Evolutionary conservation across 305 asterid genomes (phyloP).

Genomic region (Fraxinus latifolia): DNA sequence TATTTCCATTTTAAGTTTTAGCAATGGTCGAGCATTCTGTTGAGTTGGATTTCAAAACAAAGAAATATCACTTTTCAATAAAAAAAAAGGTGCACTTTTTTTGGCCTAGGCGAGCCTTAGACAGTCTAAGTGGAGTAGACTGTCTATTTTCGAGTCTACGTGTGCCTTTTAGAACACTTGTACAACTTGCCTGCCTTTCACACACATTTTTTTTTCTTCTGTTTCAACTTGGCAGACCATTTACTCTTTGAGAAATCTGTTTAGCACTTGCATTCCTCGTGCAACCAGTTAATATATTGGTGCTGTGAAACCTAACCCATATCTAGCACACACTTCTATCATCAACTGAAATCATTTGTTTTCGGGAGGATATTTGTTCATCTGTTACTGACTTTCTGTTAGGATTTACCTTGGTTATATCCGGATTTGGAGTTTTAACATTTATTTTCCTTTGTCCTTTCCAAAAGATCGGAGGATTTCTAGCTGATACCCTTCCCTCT

Average conservation of each 20-base stretch:
- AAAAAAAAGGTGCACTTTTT: not conserved
- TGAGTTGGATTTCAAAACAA: not conserved
- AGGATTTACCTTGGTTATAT: not conserved
- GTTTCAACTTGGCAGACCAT: not conserved
- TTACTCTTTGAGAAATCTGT: not conserved
- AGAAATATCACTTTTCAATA: not conserved
- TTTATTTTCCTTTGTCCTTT: constrained; percentile 6
- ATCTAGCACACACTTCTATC: not conserved
- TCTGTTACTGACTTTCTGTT: not conserved
- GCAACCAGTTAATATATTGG: not conserved
- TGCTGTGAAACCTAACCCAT: not conserved
- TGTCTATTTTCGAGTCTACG: not conserved
- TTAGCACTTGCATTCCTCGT: not conserved
- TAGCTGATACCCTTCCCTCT: not conserved
- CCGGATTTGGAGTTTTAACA: not conserved
- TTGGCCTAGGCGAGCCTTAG: not conserved
- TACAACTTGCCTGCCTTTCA: not conserved
- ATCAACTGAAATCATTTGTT: not conserved
- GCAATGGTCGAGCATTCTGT: not conserved
- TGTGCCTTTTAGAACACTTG: not conserved
- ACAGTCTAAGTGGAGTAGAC: not conserved
- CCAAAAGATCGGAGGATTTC: not conserved
- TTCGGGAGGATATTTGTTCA: not conserved
- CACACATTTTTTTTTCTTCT: no score
- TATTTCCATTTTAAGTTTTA: not conserved